A percentile compares a stretch with the other conserved stretches of the same genome.
Conservation (phyloP, 2,329 filamentous ascomycete species). For the Pyricularia pennisetigena region DNA sequence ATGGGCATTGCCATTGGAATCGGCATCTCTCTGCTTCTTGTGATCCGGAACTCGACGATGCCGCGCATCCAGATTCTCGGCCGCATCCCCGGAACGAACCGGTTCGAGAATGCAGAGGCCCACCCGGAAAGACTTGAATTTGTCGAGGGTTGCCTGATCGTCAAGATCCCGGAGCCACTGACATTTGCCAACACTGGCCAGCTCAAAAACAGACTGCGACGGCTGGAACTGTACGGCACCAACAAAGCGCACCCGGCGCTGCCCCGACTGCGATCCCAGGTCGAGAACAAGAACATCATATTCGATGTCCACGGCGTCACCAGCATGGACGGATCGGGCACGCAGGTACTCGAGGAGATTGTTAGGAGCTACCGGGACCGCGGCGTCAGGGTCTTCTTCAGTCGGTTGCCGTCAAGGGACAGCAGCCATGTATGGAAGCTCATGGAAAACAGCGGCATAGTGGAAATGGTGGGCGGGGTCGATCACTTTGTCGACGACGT, state of each 20-base stretch:
- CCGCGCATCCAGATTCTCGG: conserved; percentile 95
- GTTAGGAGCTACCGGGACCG: conserved; percentile 69
- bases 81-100: conserved; percentile 71
- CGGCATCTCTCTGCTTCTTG: conserved; percentile 77
- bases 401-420: conserved; percentile 37
- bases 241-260: conserved; percentile 75
- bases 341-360: conserved; percentile 86
- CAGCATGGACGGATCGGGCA: conserved; percentile 83
- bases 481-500: conserved; percentile 74
- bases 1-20: conserved; percentile 92
- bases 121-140: conserved; percentile 71
- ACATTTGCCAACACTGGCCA: conserved; percentile 97
- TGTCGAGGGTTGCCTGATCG: conserved; percentile 84
- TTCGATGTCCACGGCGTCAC: conserved; percentile 99
- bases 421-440: conserved; percentile 56
- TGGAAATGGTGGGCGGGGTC: conserved; percentile 70
- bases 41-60: conserved; percentile 83
- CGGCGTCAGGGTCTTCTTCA: conserved; percentile 70
- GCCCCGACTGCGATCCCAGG: conserved; percentile 64
- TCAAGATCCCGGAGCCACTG: conserved; percentile 94
- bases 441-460: conserved; percentile 73
- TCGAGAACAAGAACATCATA: conserved; percentile 84
- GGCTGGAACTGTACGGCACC: conserved; percentile 88
- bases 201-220: conserved; percentile 69
- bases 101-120: conserved; percentile 77